Evolutionary conservation across 139 green algal genomes (phyloP), one percentile per base, ranked within the genome.

Genomic region (Ostreobium quekettii): DNA sequence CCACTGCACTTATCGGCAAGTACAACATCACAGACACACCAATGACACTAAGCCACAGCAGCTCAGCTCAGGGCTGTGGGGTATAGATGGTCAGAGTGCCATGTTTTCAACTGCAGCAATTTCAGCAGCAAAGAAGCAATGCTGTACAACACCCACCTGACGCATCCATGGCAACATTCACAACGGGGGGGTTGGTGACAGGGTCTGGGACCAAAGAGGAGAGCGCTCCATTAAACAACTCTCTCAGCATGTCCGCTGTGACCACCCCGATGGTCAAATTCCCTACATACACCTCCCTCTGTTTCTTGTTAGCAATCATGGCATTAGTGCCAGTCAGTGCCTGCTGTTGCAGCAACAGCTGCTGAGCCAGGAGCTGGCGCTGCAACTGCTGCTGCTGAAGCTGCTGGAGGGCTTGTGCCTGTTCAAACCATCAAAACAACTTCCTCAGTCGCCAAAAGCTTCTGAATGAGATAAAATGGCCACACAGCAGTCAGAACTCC

Each of bases 221-320:
- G 38, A 90, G 68, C n/a, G 83, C 84, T 3, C 80, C 80, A 73
- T 95, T 94, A 75, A 95, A 96, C 58, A 96, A 76, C 79, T 96
- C 89, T 22, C 67, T 58, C 62, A 96, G 74, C 78, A 95, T 86
- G 28, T 87, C 73, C 1, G 75, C 66, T 0, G 64, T 88, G 8
- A 91, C 81, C 2, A 84, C 65, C 5, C 89, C 89, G 28, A 95
- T 88, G 15, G 84, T 83, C 39, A 95, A 74, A 81, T 96, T 96
- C 66, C 90, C 90, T 0, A 95, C 85, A 66, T 94, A 95, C 36
- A 94, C 82, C 61, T 95, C 88, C 1, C 88, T 77, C 66, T 86
- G 78, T 75, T 91, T 91, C 74, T 79, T 85, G 57, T 77, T 74
- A 1, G 71, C 57, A 11, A 59, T 72, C 39, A 70, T 38, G 5